These are phyloP conservation scores for Thozetella sp. DNA, from an alignment of 495 filamentous ascomycete species.

Conservation along the genomic window DNA sequence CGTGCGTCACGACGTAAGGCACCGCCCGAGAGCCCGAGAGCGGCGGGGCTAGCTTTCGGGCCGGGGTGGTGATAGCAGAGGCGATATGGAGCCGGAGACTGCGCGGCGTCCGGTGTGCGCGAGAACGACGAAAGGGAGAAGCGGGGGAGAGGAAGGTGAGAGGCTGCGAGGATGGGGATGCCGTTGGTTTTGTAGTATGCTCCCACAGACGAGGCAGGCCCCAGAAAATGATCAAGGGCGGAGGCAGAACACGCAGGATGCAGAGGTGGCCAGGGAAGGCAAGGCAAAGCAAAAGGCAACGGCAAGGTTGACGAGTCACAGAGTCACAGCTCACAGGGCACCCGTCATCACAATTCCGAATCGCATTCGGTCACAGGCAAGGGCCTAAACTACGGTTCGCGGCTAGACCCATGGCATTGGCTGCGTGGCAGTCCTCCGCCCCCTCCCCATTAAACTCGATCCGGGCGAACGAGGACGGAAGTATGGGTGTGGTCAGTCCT, in stretches of 20 bases:
- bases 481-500: too few relatives aligned
- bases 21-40: too few relatives aligned
- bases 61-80: background rate
- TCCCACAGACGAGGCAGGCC: constrained; percentile 10
- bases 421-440: too few relatives aligned
- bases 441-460: too few relatives aligned
- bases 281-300: constrained; percentile 3
- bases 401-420: too few relatives aligned
- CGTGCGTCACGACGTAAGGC: too few relatives aligned
- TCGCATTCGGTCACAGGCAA: constrained; percentile 25
- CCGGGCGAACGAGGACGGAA: too few relatives aligned
- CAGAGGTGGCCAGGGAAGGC: constrained; percentile 8
- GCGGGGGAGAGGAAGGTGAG: constrained; percentile 2
- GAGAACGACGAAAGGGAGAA: constrained; percentile 5
- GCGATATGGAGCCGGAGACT: too few relatives aligned
- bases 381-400: too few relatives aligned
- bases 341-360: constrained; percentile 17
- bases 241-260: constrained; percentile 17
- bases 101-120: too few relatives aligned
- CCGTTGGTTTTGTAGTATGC: constrained; percentile 31
- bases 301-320: constrained; percentile 15
- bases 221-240: constrained; percentile 13
- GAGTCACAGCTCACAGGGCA: constrained; percentile 23
- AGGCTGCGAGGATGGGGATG: constrained; percentile 12
- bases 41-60: too few relatives aligned